Evolutionary conservation across 2,329 filamentous ascomycete genomes (phyloP), one percentile per base, ranked within the genome.

Genomic region (Plenodomus tracheiphilus): DNA sequence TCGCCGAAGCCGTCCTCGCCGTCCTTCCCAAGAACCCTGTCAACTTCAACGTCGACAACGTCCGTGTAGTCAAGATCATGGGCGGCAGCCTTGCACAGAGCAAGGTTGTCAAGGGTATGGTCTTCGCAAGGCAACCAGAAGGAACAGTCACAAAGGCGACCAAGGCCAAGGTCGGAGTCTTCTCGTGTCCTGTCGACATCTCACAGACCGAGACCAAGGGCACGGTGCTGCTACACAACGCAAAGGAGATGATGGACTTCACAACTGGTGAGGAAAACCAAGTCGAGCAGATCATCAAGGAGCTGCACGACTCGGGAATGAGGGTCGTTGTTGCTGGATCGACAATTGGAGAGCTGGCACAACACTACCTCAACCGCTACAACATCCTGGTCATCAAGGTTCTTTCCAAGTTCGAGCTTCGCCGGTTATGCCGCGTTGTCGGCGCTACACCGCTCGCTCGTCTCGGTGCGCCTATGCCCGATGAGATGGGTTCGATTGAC

Each of bases 1-100:
- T 99, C 58, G 87, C 95, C 39, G 91, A 97, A 71, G 84, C 84
- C 22, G 83, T 86, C 18, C 84, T 97, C 47, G 86, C 91, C 38
- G 92, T 99, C 17, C 83, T 99, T 56, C 94, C 95, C 61, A 97
- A 97, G 81, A 96, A 97, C 77, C 89, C 94, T 18, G 77, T 82
- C 72, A 92, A 95, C 78, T 99, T 99, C 83, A 99, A 97, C 76
- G 91, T 99, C 58, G 94, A 99, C 80, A 99, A 99, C 75, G 87
- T 99, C 66, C 89, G 94, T 52, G 95, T 99, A 49, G 95, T 99
- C 65, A 99, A 99, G 83, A 99, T 99, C 68, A 97, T 99, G 93
- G 94, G 94, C 64, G 93, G 94, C 58, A 91, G 88, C 72, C 79
- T 99, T 69, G 90, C 95, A 68, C 92, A 99, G 79, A 96, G 91